phyloP scores from a whole-genome alignment of 345 rosid genomes.

The Aquilaria sinensis region DNA sequence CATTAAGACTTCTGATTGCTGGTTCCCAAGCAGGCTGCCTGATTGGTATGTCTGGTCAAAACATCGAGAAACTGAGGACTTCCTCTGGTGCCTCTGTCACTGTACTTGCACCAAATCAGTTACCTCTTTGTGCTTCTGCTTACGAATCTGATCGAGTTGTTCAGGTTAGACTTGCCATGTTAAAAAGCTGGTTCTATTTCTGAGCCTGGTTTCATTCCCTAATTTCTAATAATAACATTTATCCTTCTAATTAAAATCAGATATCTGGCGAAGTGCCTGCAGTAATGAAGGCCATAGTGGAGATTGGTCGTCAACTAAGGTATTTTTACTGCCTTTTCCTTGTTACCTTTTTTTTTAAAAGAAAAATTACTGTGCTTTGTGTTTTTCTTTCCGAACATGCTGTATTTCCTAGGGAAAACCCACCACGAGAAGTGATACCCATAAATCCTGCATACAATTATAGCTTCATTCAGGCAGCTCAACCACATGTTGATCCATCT shows the following conservation, averaged over 20 bases:
- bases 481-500: slow-evolving; percentile 35
- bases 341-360: background rate
- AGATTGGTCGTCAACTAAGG: slow-evolving; percentile 60
- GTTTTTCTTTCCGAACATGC: background rate
- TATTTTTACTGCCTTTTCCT: slow-evolving; percentile 9
- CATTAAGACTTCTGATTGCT: slow-evolving; percentile 52
- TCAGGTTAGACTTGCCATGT: slow-evolving; percentile 29
- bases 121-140: slow-evolving; percentile 66
- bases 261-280: slow-evolving; percentile 54
- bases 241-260: slow-evolving; percentile 21
- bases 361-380: background rate
- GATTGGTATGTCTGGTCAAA: slow-evolving; percentile 57
- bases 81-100: slow-evolving; percentile 53
- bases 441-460: slow-evolving; percentile 54
- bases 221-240: background rate
- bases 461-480: slow-evolving; percentile 29
- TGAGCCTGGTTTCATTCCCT: background rate
- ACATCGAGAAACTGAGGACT: slow-evolving; percentile 56
- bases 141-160: slow-evolving; percentile 64
- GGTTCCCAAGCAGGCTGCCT: slow-evolving; percentile 62
- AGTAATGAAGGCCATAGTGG: slow-evolving; percentile 51
- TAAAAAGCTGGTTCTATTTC: background rate
- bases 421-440: slow-evolving; percentile 58
- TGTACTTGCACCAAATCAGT: slow-evolving; percentile 55
- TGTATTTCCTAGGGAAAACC: slow-evolving; percentile 37